A percentile compares a stretch with the other conserved stretches of the same genome.
phyloP scores from a whole-genome alignment of 257 asterid genomes.

The Jacaranda copaia region DNA sequence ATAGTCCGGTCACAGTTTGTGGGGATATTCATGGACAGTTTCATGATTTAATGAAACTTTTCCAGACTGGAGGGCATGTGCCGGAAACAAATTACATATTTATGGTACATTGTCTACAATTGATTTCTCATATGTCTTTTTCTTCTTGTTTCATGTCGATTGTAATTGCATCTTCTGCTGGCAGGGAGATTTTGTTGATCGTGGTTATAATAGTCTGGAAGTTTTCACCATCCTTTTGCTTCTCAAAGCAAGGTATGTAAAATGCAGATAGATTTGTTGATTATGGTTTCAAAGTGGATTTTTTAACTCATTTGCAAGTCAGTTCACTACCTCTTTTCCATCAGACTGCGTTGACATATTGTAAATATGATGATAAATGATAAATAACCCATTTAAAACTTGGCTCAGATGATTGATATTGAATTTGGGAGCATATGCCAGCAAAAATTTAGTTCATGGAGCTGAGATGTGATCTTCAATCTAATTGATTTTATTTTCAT shows the following conservation, averaged over 20 bases:
- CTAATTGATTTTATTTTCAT: constrained; percentile 25
- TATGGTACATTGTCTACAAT: constrained; percentile 60
- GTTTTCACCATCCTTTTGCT: constrained; percentile 96
- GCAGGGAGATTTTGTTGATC: constrained; percentile 99
- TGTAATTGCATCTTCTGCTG: constrained; percentile 34
- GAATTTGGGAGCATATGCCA: constrained; percentile 24
- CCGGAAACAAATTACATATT: constrained; percentile 97
- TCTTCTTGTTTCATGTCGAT: constrained; percentile 19
- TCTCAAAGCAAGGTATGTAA: constrained; percentile 89
- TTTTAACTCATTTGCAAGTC: constrained; percentile 16
- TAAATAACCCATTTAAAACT: constrained; percentile 1
- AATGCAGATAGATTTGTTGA: constrained; percentile 17
- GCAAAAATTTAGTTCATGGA: constrained; percentile 26
- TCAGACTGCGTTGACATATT: neutral
- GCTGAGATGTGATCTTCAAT: constrained; percentile 21
- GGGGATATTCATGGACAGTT: constrained; percentile 99
- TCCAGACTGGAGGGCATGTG: constrained; percentile 99
- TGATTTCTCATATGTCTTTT: neutral
- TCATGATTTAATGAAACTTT: constrained; percentile 98
- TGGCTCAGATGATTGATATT: constrained; percentile 27
- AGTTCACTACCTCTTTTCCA: neutral
- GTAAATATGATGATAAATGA: constrained; percentile 9
- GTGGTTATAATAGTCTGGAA: constrained; percentile 98
- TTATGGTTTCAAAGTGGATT: neutral
- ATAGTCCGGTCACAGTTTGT: constrained; percentile 98